phyloP scores from a whole-genome alignment of 2,329 filamentous ascomycete genomes.

The Teratosphaeria nubilosa region DNA sequence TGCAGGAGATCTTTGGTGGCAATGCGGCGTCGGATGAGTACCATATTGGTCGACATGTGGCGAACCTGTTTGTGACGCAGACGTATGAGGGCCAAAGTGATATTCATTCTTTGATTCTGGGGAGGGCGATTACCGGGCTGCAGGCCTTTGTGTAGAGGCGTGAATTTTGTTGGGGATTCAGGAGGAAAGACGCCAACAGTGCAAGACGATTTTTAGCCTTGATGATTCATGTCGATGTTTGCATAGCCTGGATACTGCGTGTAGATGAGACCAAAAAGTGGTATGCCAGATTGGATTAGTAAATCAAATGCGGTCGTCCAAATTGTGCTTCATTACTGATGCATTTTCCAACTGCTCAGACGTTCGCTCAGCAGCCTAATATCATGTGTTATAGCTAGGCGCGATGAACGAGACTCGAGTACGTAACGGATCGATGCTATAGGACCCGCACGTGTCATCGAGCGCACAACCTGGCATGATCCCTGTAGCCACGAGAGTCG shows the following conservation, averaged over 20 bases:
- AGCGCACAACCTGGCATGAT: neutral
- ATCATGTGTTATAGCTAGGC: no score
- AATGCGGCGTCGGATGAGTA: slow-evolving; percentile 99
- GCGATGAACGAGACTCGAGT: neutral
- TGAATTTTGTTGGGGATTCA: neutral
- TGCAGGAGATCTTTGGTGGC: slow-evolving; percentile 94
- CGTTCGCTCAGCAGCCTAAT: no score
- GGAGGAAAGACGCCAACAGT: neutral
- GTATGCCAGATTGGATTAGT: neutral
- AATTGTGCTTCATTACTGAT: no score
- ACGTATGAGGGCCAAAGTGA: slow-evolving; percentile 98
- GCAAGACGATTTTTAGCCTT: neutral
- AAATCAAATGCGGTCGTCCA: no score
- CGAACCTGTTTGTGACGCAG: slow-evolving; percentile 93
- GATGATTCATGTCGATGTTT: neutral
- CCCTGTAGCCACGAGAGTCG: neutral
- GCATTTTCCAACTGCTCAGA: no score
- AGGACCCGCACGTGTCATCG: neutral
- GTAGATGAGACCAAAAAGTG: neutral
- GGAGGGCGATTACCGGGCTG: slow-evolving; percentile 50
- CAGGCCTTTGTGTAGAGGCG: slow-evolving; percentile 55
- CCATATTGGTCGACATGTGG: slow-evolving; percentile 84
- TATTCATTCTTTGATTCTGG: slow-evolving; percentile 60
- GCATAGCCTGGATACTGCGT: neutral
- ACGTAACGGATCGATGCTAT: neutral